A percentile compares a stretch with the other conserved stretches of the same genome.
phyloP scores from a whole-genome alignment of 2,329 filamentous ascomycete species.

The Apiospora phragmitis region DNA sequence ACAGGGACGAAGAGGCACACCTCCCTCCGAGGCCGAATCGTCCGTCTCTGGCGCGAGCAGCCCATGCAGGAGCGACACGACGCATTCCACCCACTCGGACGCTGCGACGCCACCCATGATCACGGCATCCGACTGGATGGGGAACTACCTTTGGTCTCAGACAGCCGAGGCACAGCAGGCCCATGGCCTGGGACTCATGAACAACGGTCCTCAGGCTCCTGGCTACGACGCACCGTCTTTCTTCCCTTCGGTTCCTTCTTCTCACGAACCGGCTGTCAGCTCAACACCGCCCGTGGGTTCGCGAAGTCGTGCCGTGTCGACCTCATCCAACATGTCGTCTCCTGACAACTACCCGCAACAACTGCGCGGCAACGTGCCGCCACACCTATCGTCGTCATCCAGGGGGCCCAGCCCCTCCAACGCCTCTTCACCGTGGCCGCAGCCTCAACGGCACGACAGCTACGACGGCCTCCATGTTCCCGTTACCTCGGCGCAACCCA shows the following conservation, averaged over 20 bases:
- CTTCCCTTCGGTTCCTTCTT: not conserved
- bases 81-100: conserved; percentile 17
- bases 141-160: conserved; percentile 23
- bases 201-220: not conserved
- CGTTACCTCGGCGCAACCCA: not conserved
- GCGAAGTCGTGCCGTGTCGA: not conserved
- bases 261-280: not conserved
- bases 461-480: not conserved
- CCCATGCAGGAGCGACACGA: conserved; percentile 10
- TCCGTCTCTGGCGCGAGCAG: conserved; percentile 22
- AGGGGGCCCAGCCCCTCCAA: not conserved
- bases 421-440: not conserved
- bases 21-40: not conserved
- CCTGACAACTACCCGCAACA: not conserved
- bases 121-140: conserved; percentile 22
- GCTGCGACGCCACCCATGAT: conserved; percentile 19
- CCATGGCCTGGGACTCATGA: not conserved
- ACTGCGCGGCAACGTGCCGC: not conserved
- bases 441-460: not conserved
- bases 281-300: not conserved
- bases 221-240: not conserved
- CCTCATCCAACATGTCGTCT: not conserved
- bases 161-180: conserved; percentile 16
- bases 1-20: conserved; percentile 10
- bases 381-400: not conserved